Evolutionary conservation across 306 rosid genomes (phyloP).

Genomic region (Coriaria nepalensis): DNA sequence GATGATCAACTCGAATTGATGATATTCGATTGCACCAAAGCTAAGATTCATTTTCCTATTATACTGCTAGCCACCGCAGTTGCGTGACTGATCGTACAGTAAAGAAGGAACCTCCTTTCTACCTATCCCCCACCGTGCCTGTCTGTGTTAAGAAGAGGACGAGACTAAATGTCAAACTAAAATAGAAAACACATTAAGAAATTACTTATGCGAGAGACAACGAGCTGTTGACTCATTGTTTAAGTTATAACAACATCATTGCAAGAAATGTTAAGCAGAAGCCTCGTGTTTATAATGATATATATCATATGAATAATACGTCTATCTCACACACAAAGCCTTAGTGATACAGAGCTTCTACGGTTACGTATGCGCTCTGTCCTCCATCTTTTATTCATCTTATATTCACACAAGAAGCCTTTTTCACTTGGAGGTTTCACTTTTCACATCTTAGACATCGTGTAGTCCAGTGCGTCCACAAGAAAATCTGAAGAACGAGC

Average conservation of each 20-base stretch:
- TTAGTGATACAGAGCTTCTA: constrained; percentile 9
- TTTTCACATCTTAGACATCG: constrained; percentile 40
- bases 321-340: constrained; percentile 14
- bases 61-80: too few species aligned
- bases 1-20: too few species aligned
- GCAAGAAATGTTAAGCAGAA: constrained; percentile 10
- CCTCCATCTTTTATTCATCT: constrained; percentile 3
- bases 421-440: background rate
- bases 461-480: constrained; percentile 65
- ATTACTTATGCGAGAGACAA: constrained; percentile 32
- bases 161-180: background rate
- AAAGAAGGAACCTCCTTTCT: too few species aligned
- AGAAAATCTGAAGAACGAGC: constrained; percentile 53
- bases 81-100: too few species aligned
- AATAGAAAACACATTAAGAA: background rate
- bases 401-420: constrained; percentile 11
- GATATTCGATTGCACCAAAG: background rate
- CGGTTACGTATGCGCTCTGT: constrained; percentile 2
- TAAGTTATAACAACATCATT: constrained; percentile 9
- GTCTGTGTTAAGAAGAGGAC: too few species aligned
- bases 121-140: too few species aligned
- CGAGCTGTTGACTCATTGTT: constrained; percentile 50
- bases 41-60: too few species aligned
- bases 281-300: too few species aligned
- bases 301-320: constrained; percentile 8